phyloP scores from a whole-genome alignment of 768 basidiomycete genomes.

The Pisolithus tinctorius region DNA sequence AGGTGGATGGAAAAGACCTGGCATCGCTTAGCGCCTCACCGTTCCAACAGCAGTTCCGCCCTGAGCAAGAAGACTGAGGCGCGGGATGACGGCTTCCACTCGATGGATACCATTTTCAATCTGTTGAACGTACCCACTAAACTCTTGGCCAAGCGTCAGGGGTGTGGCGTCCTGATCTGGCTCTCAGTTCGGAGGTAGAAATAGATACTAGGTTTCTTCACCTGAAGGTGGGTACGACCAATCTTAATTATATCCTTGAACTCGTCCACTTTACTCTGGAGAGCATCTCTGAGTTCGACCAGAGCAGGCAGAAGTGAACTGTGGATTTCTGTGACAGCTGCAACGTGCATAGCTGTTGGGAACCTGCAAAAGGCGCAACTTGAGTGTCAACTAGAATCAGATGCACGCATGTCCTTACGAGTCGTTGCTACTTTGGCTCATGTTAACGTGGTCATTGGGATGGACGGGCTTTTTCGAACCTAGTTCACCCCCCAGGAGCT shows the following conservation, averaged over 20 bases:
- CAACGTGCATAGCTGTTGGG: slow-evolving; percentile 99
- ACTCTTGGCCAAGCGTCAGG: slow-evolving; percentile 96
- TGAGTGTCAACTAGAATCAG: neutral
- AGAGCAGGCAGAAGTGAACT: slow-evolving; percentile 79
- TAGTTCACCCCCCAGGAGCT: slow-evolving; percentile 89
- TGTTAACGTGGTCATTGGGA: slow-evolving; percentile 99
- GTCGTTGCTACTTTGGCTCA: slow-evolving; percentile 98
- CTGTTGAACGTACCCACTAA: slow-evolving; percentile 97
- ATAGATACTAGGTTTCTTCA: slow-evolving; percentile 13
- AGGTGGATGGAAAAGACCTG: slow-evolving; percentile 1
- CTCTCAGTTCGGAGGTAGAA: neutral
- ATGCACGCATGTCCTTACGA: slow-evolving; percentile 50
- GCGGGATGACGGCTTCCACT: slow-evolving; percentile 72
- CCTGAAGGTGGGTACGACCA: slow-evolving; percentile 93
- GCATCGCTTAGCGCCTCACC: slow-evolving; percentile 38
- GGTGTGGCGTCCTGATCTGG: slow-evolving; percentile 84
- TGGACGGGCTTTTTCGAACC: slow-evolving; percentile 97
- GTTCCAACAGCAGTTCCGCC: slow-evolving; percentile 99
- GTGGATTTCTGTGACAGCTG: slow-evolving; percentile 85
- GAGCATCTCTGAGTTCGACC: slow-evolving; percentile 72
- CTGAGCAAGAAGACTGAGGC: slow-evolving; percentile 86
- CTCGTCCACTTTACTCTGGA: slow-evolving; percentile 72
- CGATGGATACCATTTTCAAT: slow-evolving; percentile 85
- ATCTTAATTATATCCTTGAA: slow-evolving; percentile 97
- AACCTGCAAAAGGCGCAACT: slow-evolving; percentile 47